Conservation (phyloP, 768 basidiomycete genomes). For the Daedaleopsis sinensis region DNA sequence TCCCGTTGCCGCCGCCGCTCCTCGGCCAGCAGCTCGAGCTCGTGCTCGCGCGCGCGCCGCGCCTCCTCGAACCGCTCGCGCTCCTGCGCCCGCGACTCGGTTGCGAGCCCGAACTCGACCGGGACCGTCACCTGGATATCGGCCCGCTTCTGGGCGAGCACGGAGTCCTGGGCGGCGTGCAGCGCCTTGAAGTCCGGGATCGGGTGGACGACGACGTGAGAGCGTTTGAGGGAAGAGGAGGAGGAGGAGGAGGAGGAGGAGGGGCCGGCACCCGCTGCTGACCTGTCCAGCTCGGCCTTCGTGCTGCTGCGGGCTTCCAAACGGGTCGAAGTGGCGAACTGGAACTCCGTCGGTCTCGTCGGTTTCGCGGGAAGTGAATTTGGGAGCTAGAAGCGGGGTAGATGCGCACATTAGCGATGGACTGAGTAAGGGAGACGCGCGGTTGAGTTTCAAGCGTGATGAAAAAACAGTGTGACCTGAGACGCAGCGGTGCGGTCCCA, state of each 20-base stretch:
- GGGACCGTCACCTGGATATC: constrained; percentile 53
- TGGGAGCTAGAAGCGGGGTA: constrained; percentile 14
- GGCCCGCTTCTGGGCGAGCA: constrained; percentile 46
- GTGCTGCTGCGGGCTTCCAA: constrained; percentile 42
- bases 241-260: no score
- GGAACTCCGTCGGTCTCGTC: constrained; percentile 50
- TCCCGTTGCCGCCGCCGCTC: constrained; percentile 48
- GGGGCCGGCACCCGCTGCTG: background rate
- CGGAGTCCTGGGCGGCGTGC: constrained; percentile 49
- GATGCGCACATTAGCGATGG: constrained; percentile 7
- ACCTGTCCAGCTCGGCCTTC: constrained; percentile 39
- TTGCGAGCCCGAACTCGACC: constrained; percentile 49
- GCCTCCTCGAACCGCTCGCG: constrained; percentile 65
- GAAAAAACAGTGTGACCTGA: background rate
- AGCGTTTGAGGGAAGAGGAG: constrained; percentile 8
- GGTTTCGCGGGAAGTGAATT: constrained; percentile 27
- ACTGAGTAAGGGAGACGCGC: background rate
- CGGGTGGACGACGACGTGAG: constrained; percentile 16
- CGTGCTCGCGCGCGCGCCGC: constrained; percentile 58
- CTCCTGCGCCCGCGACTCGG: constrained; percentile 60
- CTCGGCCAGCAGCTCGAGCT: constrained; percentile 50
- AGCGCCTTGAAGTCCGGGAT: constrained; percentile 59
- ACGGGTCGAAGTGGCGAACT: constrained; percentile 53
- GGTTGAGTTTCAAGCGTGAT: constrained; percentile 10
- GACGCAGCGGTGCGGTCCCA: background rate